phyloP scores from a whole-genome alignment of 2,329 filamentous ascomycete genomes.

The Hymenoscyphus fructigenus region DNA sequence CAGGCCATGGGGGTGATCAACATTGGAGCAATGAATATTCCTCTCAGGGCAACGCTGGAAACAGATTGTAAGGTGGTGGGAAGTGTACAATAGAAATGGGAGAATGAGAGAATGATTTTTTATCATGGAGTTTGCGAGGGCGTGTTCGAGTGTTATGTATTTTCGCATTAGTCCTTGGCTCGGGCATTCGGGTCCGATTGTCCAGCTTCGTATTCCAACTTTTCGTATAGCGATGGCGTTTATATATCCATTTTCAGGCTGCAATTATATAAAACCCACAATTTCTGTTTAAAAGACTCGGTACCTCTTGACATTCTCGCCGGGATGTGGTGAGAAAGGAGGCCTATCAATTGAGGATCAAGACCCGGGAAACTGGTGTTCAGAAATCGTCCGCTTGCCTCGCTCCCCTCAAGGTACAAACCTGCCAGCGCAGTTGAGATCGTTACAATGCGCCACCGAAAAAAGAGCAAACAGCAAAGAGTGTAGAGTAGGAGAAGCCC shows the following conservation, averaged over 20 bases:
- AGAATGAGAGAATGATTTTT: background rate
- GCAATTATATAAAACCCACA: background rate
- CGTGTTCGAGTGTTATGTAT: background rate
- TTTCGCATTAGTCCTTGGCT: too few species aligned
- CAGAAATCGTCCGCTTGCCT: too few species aligned
- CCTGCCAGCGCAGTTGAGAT: too few species aligned
- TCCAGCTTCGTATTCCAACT: too few species aligned
- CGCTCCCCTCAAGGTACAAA: too few species aligned
- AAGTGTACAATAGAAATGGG: background rate
- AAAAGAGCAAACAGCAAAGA: too few species aligned
- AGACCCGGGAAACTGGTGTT: background rate
- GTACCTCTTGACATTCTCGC: background rate
- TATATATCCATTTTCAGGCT: background rate
- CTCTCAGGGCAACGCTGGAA: background rate
- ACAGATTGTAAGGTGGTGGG: background rate
- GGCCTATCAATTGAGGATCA: background rate
- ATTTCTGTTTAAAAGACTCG: background rate
- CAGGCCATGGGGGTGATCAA: slow-evolving; percentile 10
- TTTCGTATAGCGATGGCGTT: background rate
- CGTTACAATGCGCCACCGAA: too few species aligned
- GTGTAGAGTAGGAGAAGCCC: too few species aligned
- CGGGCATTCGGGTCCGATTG: too few species aligned
- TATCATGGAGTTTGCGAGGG: background rate
- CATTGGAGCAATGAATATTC: slow-evolving; percentile 14
- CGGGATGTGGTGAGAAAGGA: background rate